Conservation (phyloP, 805 yeast genomes). For the Maudiozyma barnettii region DNA sequence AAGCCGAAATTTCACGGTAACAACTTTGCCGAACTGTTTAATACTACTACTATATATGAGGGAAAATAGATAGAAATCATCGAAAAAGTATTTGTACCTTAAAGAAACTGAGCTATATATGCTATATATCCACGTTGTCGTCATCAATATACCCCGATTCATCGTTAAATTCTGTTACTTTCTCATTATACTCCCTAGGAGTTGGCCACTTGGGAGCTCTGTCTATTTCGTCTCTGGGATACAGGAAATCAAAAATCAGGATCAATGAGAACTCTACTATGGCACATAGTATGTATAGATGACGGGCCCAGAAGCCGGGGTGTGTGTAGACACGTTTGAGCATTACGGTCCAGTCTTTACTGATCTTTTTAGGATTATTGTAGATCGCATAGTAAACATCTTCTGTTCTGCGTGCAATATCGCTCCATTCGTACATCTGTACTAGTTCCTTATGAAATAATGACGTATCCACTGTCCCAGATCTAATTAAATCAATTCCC, state of each 20-base stretch:
- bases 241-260: slow-evolving; percentile 54
- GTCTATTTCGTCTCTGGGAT: slow-evolving; percentile 66
- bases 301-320: slow-evolving; percentile 73
- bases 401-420: slow-evolving; percentile 81
- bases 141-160: background rate
- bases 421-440: slow-evolving; percentile 83
- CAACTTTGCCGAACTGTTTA: background rate
- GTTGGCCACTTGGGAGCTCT: slow-evolving; percentile 71
- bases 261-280: slow-evolving; percentile 68
- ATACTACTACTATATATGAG: too few relatives aligned
- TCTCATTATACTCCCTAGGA: background rate
- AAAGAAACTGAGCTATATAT: too few relatives aligned
- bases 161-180: background rate
- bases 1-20: background rate
- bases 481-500: slow-evolving; percentile 57
- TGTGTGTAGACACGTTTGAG: slow-evolving; percentile 50
- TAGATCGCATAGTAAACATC: slow-evolving; percentile 53
- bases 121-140: too few relatives aligned
- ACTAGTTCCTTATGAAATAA: slow-evolving; percentile 69
- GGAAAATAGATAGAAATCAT: too few relatives aligned
- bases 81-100: too few relatives aligned
- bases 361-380: slow-evolving; percentile 30
- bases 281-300: slow-evolving; percentile 67
- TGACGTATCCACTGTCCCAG: slow-evolving; percentile 56
- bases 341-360: slow-evolving; percentile 48